Base-by-base conservation (phyloP, 192 early-diverging fungal species). In the Chytriomyces sp. region DNA sequence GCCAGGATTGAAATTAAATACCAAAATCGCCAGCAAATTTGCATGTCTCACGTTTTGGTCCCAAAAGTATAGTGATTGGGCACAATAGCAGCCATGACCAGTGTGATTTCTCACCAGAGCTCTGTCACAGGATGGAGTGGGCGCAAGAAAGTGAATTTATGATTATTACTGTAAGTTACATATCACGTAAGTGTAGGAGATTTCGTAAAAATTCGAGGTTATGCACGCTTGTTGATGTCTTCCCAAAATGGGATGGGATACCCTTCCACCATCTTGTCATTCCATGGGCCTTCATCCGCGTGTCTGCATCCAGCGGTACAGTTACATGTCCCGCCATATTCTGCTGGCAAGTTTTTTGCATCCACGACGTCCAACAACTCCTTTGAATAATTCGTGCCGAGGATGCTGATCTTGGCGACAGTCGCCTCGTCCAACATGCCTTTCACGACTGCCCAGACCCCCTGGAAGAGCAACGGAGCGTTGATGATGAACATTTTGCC, bases 401-500 rank as follows among this genome's bases (percentile, higher is more conserved):
- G 39, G 55, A 79, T 61, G 31, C 52, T 52, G 44, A 79, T 79
- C 70, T 79, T 79, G 39, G 49, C 57, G 38, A 79, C 69, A 14
- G 77, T 79, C n/a, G 19, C 34, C 44, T 75, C 68, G 33, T 79
- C 77, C 17, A 79, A 59, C 64, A 78, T 68, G 32, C 53, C 40
- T 53, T 78, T 78, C 28, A 81, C 55, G 8, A 77, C 31, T 33
- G 37, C 25, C 80, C 80, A 81, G 17, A 79, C 49, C 2, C 75
- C 59, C 17, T 75, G 68, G 85, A 96, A 96, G 58, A 93, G 86
- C 52, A 80, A 81, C 5, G 95, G 95, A 65, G 93, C 88, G 75
- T 96, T 96, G 74, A 96, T 89, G 34, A 96, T 52, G 39, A 28
- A 58, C 30, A 93, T 88, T 58, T 81, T 87, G 63, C 89, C 86